Percentiles rank a stretch among this genome's conserved stretches.
These are phyloP conservation scores for Draba incana DNA, from an alignment of 345 rosid genomes.

Conservation along the genomic window DNA sequence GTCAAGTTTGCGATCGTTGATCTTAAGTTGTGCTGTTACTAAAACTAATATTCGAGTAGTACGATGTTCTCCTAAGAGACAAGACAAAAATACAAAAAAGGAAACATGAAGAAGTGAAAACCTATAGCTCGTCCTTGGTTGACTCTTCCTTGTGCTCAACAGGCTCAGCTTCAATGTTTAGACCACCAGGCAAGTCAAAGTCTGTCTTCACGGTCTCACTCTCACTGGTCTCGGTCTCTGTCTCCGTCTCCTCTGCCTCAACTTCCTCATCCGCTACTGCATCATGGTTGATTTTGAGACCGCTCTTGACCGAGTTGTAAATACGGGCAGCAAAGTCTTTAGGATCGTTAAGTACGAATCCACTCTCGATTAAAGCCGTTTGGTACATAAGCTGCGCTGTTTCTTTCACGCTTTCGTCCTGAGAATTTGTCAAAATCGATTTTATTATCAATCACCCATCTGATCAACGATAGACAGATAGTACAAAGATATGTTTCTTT, in stretches of 20 bases:
- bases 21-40: constrained; percentile 20
- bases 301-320: constrained; percentile 72
- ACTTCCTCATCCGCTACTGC: constrained; percentile 80
- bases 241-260: constrained; percentile 62
- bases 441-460: not conserved
- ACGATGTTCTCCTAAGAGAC: constrained; percentile 24
- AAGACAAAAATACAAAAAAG: constrained; percentile 10
- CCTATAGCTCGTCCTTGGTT: constrained; percentile 43
- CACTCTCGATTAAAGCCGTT: constrained; percentile 96
- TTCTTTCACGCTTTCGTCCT: constrained; percentile 76
- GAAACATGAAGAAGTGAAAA: constrained; percentile 23
- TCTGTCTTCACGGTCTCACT: constrained; percentile 31
- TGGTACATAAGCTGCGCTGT: constrained; percentile 92
- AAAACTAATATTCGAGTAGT: constrained; percentile 29
- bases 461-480: not conserved
- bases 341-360: constrained; percentile 73
- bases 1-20: not conserved
- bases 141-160: constrained; percentile 37
- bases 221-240: not conserved
- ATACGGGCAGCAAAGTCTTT: constrained; percentile 87
- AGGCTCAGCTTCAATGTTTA: constrained; percentile 40
- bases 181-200: constrained; percentile 42
- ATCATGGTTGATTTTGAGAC: constrained; percentile 76
- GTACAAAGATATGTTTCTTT: constrained; percentile 4
- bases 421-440: constrained; percentile 6